A percentile compares a stretch with the other conserved stretches of the same genome.
Conservation (phyloP, 2,329 filamentous ascomycete species). For the Colletotrichum lini region DNA sequence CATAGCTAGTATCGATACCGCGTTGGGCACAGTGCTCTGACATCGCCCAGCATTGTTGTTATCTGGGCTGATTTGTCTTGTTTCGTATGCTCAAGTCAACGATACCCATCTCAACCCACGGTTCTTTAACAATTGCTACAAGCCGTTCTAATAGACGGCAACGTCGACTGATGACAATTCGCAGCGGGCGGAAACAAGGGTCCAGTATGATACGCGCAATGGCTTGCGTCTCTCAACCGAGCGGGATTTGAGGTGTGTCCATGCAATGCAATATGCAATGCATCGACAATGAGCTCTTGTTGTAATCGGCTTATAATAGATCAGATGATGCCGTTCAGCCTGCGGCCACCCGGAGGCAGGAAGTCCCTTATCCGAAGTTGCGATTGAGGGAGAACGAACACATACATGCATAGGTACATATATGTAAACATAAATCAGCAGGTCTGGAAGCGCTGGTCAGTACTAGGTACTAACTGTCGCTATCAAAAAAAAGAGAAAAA, state of each 20-base stretch:
- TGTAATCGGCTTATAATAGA: neutral
- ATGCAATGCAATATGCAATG: slow-evolving; percentile 3
- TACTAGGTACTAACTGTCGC: too few species aligned
- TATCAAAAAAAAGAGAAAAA: too few species aligned
- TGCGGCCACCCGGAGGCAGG: too few species aligned
- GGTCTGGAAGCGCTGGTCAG: too few species aligned
- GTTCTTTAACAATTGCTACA: neutral
- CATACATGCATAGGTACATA: too few species aligned
- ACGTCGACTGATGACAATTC: neutral
- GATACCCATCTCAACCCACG: neutral
- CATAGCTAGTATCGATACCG: neutral
- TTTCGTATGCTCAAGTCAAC: too few species aligned
- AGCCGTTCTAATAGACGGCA: neutral
- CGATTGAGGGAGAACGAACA: too few species aligned
- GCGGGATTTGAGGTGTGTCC: neutral
- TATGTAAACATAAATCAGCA: too few species aligned
- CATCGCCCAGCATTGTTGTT: neutral
- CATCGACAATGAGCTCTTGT: neutral
- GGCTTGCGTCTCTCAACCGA: neutral
- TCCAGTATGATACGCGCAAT: neutral
- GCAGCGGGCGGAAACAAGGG: too few species aligned
- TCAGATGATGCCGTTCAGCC: neutral
- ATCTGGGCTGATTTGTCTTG: neutral
- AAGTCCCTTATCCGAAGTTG: too few species aligned
- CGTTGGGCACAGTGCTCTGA: neutral